These are phyloP conservation scores for Aristolochia californica DNA, from an alignment of 164 flowering plant genomes.

Conservation along the genomic window DNA sequence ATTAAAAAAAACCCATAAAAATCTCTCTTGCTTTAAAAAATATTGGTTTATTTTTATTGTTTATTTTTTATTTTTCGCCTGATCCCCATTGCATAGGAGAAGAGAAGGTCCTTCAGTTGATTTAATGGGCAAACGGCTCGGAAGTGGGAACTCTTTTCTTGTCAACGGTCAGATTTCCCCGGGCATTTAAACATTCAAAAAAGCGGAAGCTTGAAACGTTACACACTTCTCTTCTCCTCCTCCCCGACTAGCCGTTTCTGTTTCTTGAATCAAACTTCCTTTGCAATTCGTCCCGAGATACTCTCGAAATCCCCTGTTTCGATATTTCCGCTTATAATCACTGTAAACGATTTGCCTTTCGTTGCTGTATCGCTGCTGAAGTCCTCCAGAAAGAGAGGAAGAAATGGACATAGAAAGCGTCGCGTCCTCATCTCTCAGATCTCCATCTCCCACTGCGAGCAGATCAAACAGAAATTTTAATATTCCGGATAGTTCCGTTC, in stretches of 20 bases:
- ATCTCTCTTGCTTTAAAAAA: no score
- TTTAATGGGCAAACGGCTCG: no score
- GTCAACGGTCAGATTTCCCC: neutral
- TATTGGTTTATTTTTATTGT: no score
- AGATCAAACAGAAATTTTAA: neutral
- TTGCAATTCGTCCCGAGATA: neutral
- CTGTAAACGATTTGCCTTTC: neutral
- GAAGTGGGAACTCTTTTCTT: no score
- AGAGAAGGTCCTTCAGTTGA: no score
- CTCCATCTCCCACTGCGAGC: neutral
- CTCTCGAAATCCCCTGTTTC: neutral
- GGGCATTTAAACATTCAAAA: neutral
- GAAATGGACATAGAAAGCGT: neutral
- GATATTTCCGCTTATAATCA: neutral
- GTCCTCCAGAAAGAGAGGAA: neutral
- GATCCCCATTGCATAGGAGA: no score
- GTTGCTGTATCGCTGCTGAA: neutral
- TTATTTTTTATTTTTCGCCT: no score
- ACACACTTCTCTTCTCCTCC: neutral
- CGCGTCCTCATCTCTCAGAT: neutral
- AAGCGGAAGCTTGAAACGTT: neutral
- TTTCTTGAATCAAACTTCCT: no score
- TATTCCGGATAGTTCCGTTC: neutral
- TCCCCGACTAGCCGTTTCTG: neutral
- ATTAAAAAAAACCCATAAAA: no score